Conservation (phyloP, 371 early-diverging fungal species). For the Apophysomyces elegans region DNA sequence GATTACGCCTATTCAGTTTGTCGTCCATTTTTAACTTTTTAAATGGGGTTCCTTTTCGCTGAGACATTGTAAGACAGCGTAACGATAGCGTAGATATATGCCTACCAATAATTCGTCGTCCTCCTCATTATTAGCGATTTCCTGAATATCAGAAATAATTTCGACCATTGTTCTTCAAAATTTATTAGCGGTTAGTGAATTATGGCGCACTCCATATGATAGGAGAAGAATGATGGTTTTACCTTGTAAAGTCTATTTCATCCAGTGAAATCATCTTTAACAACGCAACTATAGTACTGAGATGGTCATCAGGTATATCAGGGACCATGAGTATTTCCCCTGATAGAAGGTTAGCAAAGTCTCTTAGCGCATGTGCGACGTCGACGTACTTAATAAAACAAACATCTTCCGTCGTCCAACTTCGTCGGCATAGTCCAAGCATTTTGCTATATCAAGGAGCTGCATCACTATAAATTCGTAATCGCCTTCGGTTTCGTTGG, state of each 20-base stretch:
- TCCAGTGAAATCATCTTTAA: conserved; percentile 75
- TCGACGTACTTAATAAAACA: conserved; percentile 55
- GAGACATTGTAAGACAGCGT: background rate
- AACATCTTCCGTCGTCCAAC: conserved; percentile 83
- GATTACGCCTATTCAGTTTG: conserved; percentile 8
- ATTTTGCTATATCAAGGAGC: conserved; percentile 72
- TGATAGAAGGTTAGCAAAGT: conserved; percentile 22
- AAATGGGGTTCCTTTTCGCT: conserved; percentile 8
- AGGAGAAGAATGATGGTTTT: background rate
- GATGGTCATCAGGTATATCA: conserved; percentile 73
- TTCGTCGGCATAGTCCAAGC: conserved; percentile 89
- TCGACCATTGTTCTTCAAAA: conserved; percentile 69
- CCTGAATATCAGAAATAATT: conserved; percentile 62
- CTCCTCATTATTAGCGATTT: conserved; percentile 16
- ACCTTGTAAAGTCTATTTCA: conserved; percentile 87
- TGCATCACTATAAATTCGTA: conserved; percentile 80
- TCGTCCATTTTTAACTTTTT: conserved; percentile 25
- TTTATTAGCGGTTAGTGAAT: background rate
- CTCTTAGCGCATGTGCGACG: background rate
- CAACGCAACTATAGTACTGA: conserved; percentile 71
- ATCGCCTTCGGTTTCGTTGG: conserved; percentile 64
- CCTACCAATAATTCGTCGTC: conserved; percentile 11
- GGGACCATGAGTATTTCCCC: conserved; percentile 71
- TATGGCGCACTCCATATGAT: background rate
- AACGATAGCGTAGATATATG: background rate